A percentile compares a stretch with the other conserved stretches of the same genome.
Conservation (phyloP, 495 filamentous ascomycete genomes). For the Lasiosphaeria miniovina region DNA sequence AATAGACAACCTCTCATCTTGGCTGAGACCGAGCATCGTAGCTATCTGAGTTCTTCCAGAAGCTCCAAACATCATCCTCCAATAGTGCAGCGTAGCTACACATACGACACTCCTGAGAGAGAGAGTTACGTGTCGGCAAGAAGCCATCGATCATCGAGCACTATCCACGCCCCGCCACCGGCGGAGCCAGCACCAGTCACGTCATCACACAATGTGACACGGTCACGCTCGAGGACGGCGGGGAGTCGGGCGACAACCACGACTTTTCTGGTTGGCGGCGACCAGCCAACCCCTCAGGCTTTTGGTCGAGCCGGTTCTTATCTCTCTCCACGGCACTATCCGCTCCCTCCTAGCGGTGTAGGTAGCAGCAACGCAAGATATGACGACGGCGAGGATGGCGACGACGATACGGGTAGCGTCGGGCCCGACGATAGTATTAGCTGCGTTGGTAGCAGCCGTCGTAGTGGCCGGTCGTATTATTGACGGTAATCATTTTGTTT, state of each 20-base stretch:
- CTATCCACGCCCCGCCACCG: conserved; percentile 26
- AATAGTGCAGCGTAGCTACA: conserved; percentile 28
- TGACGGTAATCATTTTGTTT: too few relatives aligned
- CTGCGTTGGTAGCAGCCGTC: conserved; percentile 54
- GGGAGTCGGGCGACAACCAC: conserved; percentile 31
- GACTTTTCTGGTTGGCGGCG: conserved; percentile 27
- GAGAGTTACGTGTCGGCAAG: conserved; percentile 40
- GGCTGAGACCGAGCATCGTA: conserved; percentile 31
- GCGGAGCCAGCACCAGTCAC: conserved; percentile 14
- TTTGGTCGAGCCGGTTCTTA: conserved; percentile 16
- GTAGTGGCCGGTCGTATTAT: conserved; percentile 26
- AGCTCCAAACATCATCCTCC: conserved; percentile 23
- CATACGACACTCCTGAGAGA: conserved; percentile 29
- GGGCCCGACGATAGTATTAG: conserved; percentile 67
- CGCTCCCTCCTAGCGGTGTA: conserved; percentile 48
- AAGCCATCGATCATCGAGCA: conserved; percentile 35
- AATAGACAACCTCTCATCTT: conserved; percentile 30
- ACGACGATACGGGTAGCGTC: conserved; percentile 42
- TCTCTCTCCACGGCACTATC: conserved; percentile 37
- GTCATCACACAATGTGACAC: conserved; percentile 24
- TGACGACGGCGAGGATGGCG: conserved; percentile 29
- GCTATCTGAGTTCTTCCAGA: conserved; percentile 21
- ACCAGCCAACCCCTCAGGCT: conserved; percentile 4
- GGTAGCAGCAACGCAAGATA: conserved; percentile 25
- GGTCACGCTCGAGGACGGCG: conserved; percentile 25